Evolutionary conservation across 192 early-diverging fungal species (phyloP), one percentile per base, ranked within the genome.

Genomic region (Mortierella antarctica): DNA sequence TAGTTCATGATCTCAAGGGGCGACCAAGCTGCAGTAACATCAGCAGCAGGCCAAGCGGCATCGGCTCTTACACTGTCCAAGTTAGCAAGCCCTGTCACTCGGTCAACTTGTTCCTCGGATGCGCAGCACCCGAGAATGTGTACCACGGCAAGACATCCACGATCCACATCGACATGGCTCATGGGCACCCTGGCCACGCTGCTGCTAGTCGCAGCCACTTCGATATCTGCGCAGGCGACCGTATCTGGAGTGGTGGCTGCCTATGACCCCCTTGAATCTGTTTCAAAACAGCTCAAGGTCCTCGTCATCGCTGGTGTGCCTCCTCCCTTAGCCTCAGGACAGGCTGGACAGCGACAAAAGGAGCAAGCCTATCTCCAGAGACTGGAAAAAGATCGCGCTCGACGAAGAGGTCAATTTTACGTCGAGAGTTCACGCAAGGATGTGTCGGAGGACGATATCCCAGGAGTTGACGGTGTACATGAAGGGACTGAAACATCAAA

Each of bases 241-340:
- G 31, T 31, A 9, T 23, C 39, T 39, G 23, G 17, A 31, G 7
- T 8, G 6, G 56, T n/a, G 4, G 55, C 57, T 15, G 47, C 74
- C 5, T 70, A 55, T 6, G 58, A 79, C 11, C 69, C 76, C 1
- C 31, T 80, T 5, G 41, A 63, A 3, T 23, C 70, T 18, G 5
- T 47, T 13, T 8, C 41, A 1, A 65, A 80, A 0, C 77, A 80
- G 45, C 54, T 80, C 6, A 42, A 18, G n/a, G 18, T 67, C 14
- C 70, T 70, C 40, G 51, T 72, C 6, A 65, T 55, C 7, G 76
- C 76, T 4, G 76, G 76, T 52, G 76, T 57, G 13, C 69, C 76
- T 0, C 69, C 65, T 13, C 58, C n/a, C 23, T 12, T 6, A 9
- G 17, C 46, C 14, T 4, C 42, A 41, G 13, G 5, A 39, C n/a